Base-by-base conservation (phyloP, 345 rosid genomes). In the Trapa incisa region DNA sequence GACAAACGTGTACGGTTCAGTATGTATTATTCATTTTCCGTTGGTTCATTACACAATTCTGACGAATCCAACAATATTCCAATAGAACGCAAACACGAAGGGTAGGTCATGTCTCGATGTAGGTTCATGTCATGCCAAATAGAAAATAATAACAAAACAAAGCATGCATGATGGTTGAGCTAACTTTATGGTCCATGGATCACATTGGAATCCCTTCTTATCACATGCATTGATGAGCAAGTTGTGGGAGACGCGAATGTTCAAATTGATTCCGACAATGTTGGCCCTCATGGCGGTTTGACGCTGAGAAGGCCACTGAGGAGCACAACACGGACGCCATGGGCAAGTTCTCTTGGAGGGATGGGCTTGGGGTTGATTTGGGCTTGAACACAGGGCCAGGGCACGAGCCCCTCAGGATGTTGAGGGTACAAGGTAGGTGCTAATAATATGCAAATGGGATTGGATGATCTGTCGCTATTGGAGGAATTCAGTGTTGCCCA, bases 281-380 rank as follows among this genome's bases (percentile, higher is more conserved):
- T 87, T 81, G 69, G 92, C 93, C 78, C 81, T 87, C 71, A 87
- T 82, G 73, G 89, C 93, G 7, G 91, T 87, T 75, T 87, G 5
- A 81, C 68, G 17, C 81, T 87, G 8, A 86, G 74, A 5, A 82
- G 37, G 16, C 79, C 84, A 7, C 76, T 75, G 1, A 89, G 81
- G 74, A 89, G 61, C 48, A 82, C 81, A 29, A 88, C 86, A 64
- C 89, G 87, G 22, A 86, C 80, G 1, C 89, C 73, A 84, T 14
- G 93, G 91, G 83, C 92, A 89, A 47, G 64, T 9, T 10, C 60
- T 22, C 65, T 0, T 79, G 43, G 12, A 66, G 70, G 62, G 61
- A 22, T 0, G 75, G 33, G 66, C 1, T 6, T 22, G 73, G 70
- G 41, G 5, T 58, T 14, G 74, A 70, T 39, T 43, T 65, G 1